These are phyloP conservation scores for Moricandia moricandioides DNA, from an alignment of 345 rosid genomes.

Conservation along the genomic window DNA sequence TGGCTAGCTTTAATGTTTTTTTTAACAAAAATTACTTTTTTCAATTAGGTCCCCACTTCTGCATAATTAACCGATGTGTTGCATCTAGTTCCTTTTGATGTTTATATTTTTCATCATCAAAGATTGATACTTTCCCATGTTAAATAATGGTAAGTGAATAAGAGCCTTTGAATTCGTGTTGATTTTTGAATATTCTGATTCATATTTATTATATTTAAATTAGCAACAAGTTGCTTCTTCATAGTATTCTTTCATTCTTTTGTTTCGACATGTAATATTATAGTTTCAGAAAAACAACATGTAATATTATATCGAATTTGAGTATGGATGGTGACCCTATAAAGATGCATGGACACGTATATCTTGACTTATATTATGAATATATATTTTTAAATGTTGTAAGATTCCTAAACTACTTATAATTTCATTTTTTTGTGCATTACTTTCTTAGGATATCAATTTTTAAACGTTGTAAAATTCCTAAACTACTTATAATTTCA, in stretches of 20 bases:
- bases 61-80: constrained; percentile 23
- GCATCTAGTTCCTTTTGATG: constrained; percentile 19
- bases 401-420: too few species aligned
- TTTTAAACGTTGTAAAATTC: background rate
- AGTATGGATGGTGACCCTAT: background rate
- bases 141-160: background rate
- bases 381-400: background rate
- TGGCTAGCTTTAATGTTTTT: too few species aligned
- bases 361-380: background rate
- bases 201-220: background rate
- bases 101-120: background rate
- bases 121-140: constrained; percentile 1
- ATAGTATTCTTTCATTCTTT: background rate
- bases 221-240: background rate
- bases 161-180: background rate
- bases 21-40: too few species aligned
- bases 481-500: too few species aligned
- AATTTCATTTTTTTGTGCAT: too few species aligned
- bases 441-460: too few species aligned
- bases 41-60: constrained; percentile 23
- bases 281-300: too few species aligned
- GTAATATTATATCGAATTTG: background rate
- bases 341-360: background rate
- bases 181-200: background rate
- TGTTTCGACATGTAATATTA: background rate